These are phyloP conservation scores for Tephrocybe sp. DNA, from an alignment of 768 basidiomycete species.

Conservation along the genomic window DNA sequence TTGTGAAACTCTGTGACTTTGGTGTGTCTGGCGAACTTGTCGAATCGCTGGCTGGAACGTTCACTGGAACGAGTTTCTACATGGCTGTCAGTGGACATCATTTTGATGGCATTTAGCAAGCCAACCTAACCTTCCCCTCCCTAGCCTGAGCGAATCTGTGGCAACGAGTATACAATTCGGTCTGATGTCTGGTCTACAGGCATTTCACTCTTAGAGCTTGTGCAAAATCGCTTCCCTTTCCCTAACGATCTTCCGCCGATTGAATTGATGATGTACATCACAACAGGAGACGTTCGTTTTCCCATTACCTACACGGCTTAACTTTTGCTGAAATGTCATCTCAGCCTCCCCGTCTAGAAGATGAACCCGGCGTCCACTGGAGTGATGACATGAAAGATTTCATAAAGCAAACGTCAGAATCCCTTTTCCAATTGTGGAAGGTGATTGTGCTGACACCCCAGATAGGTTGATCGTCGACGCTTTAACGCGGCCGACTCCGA, in stretches of 20 bases:
- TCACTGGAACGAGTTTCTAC: conserved; percentile 96
- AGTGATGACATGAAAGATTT: conserved; percentile 89
- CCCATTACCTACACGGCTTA: conserved; percentile 2
- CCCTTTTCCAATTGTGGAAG: not conserved
- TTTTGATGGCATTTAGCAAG: conserved; percentile 1
- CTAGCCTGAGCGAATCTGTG: conserved; percentile 92
- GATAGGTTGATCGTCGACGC: conserved; percentile 53
- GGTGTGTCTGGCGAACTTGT: conserved; percentile 97
- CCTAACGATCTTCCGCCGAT: conserved; percentile 90
- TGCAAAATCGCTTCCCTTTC: conserved; percentile 94
- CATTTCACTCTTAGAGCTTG: conserved; percentile 89
- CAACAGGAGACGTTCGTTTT: conserved; percentile 62
- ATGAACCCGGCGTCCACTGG: conserved; percentile 71
- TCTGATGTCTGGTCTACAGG: conserved; percentile 99
- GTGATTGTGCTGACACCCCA: conserved; percentile 1
- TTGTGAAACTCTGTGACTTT: conserved; percentile 93
- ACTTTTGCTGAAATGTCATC: conserved; percentile 7
- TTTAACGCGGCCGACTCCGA: conserved; percentile 71
- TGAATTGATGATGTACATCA: conserved; percentile 90
- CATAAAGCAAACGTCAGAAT: conserved; percentile 74
- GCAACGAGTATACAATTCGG: conserved; percentile 88
- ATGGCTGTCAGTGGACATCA: conserved; percentile 80
- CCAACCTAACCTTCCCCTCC: conserved; percentile 13
- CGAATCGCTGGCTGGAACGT: conserved; percentile 88
- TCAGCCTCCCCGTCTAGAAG: conserved; percentile 80